Percentiles rank a stretch among this genome's conserved stretches.
Conservation (phyloP, 345 rosid genomes). For the Capsella bursapastoris region DNA sequence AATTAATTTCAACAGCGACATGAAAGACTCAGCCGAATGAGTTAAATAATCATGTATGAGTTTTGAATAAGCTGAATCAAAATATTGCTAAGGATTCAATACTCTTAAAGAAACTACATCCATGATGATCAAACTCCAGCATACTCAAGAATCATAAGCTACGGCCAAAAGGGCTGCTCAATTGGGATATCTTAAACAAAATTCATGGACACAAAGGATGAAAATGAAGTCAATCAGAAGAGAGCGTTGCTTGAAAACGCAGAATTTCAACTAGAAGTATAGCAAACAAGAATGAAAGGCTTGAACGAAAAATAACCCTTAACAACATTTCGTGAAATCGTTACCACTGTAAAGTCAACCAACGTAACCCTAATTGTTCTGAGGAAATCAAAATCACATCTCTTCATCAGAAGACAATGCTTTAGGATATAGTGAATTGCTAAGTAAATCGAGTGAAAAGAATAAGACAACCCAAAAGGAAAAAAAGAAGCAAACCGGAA, state of each 20-base stretch:
- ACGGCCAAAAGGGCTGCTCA: not conserved
- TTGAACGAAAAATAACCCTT: not conserved
- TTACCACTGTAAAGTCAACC: constrained; percentile 26
- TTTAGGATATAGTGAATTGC: not conserved
- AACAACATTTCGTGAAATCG: constrained; percentile 8
- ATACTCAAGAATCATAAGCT: not conserved
- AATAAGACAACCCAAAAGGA: not conserved
- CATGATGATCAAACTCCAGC: not conserved
- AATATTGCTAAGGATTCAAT: constrained; percentile 15
- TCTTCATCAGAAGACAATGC: not conserved
- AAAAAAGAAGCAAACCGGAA: constrained; percentile 46
- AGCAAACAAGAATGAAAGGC: not conserved
- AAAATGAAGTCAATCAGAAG: not conserved
- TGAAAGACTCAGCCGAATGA: not conserved
- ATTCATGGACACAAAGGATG: not conserved
- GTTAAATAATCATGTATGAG: not conserved
- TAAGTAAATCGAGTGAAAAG: not conserved
- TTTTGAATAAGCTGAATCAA: constrained; percentile 20
- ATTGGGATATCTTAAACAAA: not conserved
- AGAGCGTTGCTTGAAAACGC: not conserved
- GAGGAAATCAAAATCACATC: not conserved
- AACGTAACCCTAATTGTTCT: constrained; percentile 29
- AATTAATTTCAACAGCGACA: not conserved
- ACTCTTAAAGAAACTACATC: not conserved
- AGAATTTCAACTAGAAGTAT: not conserved